These are phyloP conservation scores for Pythium folliculosum DNA, from an alignment of 352 stramenopile species.

Conservation along the genomic window DNA sequence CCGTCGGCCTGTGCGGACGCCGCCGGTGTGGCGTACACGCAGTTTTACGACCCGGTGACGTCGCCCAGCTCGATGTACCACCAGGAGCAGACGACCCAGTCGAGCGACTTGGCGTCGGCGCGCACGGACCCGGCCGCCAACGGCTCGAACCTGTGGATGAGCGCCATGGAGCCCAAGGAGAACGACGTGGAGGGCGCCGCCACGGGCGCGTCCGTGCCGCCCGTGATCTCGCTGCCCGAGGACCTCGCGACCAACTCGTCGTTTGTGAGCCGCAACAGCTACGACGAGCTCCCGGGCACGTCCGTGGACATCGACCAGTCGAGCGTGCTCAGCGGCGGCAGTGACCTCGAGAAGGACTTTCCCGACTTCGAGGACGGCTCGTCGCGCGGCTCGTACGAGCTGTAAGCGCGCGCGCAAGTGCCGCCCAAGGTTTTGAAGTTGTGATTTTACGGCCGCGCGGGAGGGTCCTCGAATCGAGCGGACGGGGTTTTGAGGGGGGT, in stretches of 20 bases:
- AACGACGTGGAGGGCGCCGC: constrained; percentile 55
- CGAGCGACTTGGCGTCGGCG: constrained; percentile 33
- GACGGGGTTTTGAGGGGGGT: too few species aligned
- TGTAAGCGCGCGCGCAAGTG: constrained; percentile 36
- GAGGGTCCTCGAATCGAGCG: too few species aligned
- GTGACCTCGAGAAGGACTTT: constrained; percentile 74
- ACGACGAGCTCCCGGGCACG: constrained; percentile 40
- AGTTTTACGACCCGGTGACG: constrained; percentile 80
- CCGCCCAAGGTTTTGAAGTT: background rate
- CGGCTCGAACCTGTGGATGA: constrained; percentile 77
- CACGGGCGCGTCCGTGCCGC: constrained; percentile 33
- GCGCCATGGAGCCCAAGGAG: constrained; percentile 79
- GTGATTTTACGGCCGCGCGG: background rate
- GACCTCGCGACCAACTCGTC: constrained; percentile 40
- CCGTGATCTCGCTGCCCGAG: constrained; percentile 39
- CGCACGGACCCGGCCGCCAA: constrained; percentile 34
- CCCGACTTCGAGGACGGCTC: constrained; percentile 74
- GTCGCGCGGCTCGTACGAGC: constrained; percentile 76
- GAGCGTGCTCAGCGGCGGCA: constrained; percentile 70
- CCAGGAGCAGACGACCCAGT: constrained; percentile 25
- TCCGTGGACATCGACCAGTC: constrained; percentile 58
- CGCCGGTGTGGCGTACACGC: constrained; percentile 64
- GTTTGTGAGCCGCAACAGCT: constrained; percentile 64
- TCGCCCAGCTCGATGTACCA: constrained; percentile 44
- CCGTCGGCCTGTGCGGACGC: constrained; percentile 39